These are phyloP conservation scores for Beta corolliflora DNA, from an alignment of 179 eudicot species.

Conservation along the genomic window DNA sequence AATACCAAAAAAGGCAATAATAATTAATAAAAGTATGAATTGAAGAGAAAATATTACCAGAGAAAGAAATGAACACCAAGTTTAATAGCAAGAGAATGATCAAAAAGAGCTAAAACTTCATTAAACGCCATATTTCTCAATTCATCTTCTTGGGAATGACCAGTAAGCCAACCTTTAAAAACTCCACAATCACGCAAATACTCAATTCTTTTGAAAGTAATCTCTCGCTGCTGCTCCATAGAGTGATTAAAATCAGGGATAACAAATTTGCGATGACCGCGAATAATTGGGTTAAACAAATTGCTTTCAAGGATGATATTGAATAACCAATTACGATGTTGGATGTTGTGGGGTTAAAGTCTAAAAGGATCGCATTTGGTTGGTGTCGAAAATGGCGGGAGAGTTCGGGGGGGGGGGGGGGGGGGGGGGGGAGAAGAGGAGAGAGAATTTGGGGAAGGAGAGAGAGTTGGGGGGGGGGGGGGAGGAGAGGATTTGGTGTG, in stretches of 20 bases:
- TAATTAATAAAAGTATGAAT: not conserved
- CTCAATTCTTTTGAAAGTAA: slow-evolving; percentile 63
- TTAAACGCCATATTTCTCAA: slow-evolving; percentile 62
- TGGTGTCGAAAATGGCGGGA: slow-evolving; percentile 43
- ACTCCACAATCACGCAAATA: slow-evolving; percentile 57
- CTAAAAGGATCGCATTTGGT: slow-evolving; percentile 50
- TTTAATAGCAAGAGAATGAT: slow-evolving; percentile 82
- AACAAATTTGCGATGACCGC: slow-evolving; percentile 59
- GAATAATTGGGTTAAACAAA: slow-evolving; percentile 54
- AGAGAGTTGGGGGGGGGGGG: slow-evolving; percentile 45
- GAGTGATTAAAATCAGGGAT: slow-evolving; percentile 69
- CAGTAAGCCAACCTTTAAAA: slow-evolving; percentile 69
- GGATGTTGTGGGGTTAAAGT: slow-evolving; percentile 69
- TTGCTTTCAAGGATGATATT: slow-evolving; percentile 54
- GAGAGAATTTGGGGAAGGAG: slow-evolving; percentile 20
- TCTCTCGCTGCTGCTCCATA: slow-evolving; percentile 87
- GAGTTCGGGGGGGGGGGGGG: slow-evolving; percentile 60
- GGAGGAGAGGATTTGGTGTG: slow-evolving; percentile 42
- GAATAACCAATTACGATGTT: slow-evolving; percentile 76
- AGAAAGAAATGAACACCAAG: slow-evolving; percentile 81
- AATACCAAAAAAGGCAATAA: not conserved
- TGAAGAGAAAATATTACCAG: slow-evolving; percentile 47
- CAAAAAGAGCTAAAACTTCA: slow-evolving; percentile 59
- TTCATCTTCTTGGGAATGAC: slow-evolving; percentile 51
- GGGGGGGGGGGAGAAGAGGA: slow-evolving; percentile 49